Conservation (phyloP, 345 rosid genomes). For the Geranium rotundifolium region DNA sequence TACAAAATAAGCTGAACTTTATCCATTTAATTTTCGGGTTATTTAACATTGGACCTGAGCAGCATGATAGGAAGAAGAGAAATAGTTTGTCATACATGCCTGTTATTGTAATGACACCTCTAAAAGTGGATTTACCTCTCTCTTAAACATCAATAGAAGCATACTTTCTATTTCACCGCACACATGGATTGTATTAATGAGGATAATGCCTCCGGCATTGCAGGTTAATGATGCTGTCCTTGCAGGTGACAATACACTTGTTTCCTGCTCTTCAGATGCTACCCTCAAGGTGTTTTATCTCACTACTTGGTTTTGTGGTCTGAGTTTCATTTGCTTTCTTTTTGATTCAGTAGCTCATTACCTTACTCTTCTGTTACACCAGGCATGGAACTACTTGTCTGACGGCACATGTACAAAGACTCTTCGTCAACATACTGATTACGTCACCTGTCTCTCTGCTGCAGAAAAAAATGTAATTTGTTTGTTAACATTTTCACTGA, state of each 20-base stretch:
- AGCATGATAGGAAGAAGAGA: no score
- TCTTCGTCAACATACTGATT: constrained; percentile 91
- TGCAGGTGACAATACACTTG: constrained; percentile 69
- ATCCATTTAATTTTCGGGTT: no score
- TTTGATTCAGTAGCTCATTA: constrained; percentile 5
- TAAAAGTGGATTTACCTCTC: no score
- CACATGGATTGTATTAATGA: neutral
- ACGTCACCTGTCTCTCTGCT: constrained; percentile 87
- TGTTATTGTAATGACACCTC: no score
- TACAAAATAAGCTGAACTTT: no score
- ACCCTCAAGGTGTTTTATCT: constrained; percentile 62
- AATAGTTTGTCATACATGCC: constrained; percentile 6
- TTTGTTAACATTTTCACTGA: constrained; percentile 16
- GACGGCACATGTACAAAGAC: constrained; percentile 78
- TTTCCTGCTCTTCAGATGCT: constrained; percentile 93
- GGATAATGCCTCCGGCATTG: constrained; percentile 10
- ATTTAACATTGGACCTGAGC: no score
- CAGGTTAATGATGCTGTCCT: constrained; percentile 91
- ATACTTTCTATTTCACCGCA: neutral
- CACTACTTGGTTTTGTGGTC: neutral
- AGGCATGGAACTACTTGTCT: constrained; percentile 89
- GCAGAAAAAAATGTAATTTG: constrained; percentile 86
- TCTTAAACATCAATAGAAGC: no score
- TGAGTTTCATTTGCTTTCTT: neutral
- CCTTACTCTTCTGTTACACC: constrained; percentile 11